A percentile compares a stretch with the other conserved stretches of the same genome.
Conservation (phyloP, 148 eudicot species). For the Limonium bicolor region DNA sequence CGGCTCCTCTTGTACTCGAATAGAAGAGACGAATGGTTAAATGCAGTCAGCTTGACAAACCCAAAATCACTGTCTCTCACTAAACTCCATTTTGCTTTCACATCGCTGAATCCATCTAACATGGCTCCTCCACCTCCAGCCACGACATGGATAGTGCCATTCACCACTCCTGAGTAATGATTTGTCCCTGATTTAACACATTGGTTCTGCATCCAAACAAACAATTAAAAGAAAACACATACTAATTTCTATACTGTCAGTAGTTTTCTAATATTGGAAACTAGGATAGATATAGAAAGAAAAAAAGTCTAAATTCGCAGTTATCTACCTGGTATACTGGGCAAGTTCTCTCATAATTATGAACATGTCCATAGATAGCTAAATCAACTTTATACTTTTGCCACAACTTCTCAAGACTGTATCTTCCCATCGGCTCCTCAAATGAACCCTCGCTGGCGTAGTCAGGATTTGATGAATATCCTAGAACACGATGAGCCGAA, state of each 20-base stretch:
- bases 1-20: constrained; percentile 79
- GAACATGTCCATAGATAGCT: constrained; percentile 75
- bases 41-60: constrained; percentile 80
- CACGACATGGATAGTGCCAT: constrained; percentile 80
- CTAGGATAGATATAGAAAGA: no score
- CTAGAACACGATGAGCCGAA: constrained; percentile 80
- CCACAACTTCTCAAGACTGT: constrained; percentile 87
- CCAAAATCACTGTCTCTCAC: constrained; percentile 57
- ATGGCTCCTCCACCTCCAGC: constrained; percentile 72
- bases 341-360: constrained; percentile 82
- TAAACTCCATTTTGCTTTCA: constrained; percentile 52
- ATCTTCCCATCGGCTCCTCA: constrained; percentile 92
- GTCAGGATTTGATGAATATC: constrained; percentile 47
- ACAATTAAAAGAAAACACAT: not conserved
- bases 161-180: constrained; percentile 53
- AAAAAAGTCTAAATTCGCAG: no score
- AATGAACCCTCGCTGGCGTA: constrained; percentile 64
- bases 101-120: constrained; percentile 28
- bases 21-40: constrained; percentile 45
- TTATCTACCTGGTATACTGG: constrained; percentile 88
- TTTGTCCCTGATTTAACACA: constrained; percentile 51
- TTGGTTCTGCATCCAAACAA: constrained; percentile 28
- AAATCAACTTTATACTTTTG: constrained; percentile 90
- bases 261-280: no score
- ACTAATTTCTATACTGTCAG: not conserved